A percentile compares a stretch with the other conserved stretches of the same genome.
Conservation (phyloP, 305 asterid species). For the Rubia tinctorum region DNA sequence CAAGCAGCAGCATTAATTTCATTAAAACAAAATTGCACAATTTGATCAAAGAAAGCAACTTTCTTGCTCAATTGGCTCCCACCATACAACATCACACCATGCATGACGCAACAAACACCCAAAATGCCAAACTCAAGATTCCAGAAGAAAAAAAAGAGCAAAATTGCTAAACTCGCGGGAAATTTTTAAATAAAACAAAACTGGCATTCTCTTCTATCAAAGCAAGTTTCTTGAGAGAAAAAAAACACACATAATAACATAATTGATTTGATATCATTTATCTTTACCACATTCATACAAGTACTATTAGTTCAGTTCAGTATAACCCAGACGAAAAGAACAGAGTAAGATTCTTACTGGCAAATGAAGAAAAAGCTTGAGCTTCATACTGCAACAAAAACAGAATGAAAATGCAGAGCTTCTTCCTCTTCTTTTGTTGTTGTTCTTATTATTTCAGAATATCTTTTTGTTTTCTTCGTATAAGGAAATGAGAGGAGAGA, state of each 20-base stretch:
- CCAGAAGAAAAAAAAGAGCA: background rate
- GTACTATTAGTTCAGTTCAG: too few relatives aligned
- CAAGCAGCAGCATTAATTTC: background rate
- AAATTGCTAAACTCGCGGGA: background rate
- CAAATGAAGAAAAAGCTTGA: background rate
- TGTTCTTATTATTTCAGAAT: background rate
- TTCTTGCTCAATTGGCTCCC: background rate
- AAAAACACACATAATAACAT: background rate
- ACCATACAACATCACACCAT: background rate
- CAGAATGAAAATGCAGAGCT: background rate
- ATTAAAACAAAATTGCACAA: background rate
- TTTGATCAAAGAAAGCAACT: background rate
- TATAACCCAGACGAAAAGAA: too few relatives aligned
- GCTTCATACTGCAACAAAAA: background rate
- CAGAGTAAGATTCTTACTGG: background rate
- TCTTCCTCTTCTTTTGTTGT: background rate
- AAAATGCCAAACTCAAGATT: conserved; percentile 2
- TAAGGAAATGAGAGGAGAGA: background rate
- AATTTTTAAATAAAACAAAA: background rate
- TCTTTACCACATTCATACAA: too few relatives aligned
- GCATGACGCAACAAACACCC: background rate
- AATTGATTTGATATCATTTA: too few relatives aligned
- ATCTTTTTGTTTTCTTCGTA: background rate
- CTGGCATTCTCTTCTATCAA: background rate
- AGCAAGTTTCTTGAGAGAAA: background rate